phyloP scores from a whole-genome alignment of 768 basidiomycete species.

The Leccinum subgranulosum region DNA sequence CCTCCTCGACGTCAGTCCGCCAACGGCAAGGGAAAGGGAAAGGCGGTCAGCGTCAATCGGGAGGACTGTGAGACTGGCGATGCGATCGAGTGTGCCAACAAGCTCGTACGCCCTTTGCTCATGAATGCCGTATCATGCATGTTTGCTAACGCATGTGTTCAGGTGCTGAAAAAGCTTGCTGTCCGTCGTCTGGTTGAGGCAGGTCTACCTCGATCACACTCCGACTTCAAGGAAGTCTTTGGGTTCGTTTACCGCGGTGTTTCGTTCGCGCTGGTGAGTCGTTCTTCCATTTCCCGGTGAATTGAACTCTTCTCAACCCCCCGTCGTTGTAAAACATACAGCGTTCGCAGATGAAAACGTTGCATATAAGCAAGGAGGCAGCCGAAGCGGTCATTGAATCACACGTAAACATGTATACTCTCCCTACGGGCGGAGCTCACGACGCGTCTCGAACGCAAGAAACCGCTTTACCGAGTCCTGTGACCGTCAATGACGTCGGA shows the following conservation, averaged over 20 bases:
- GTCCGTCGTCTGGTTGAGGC: conserved; percentile 30
- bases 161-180: conserved; percentile 40
- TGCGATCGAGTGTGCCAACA: conserved; percentile 56
- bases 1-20: conserved; percentile 7
- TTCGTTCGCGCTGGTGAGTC: conserved; percentile 39
- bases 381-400: conserved; percentile 35
- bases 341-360: conserved; percentile 31
- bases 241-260: conserved; percentile 40
- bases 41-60: conserved; percentile 29
- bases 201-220: conserved; percentile 35
- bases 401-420: conserved; percentile 37
- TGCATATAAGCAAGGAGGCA: conserved; percentile 19
- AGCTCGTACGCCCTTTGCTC: conserved; percentile 42
- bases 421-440: neutral
- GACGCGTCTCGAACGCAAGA: neutral
- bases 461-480: neutral
- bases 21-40: conserved; percentile 40
- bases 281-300: neutral
- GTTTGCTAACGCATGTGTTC: neutral
- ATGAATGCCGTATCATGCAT: neutral
- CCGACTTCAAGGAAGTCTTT: conserved; percentile 41
- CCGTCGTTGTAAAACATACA: neutral
- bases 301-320: neutral
- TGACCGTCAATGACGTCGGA: conserved; percentile 8
- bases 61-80: conserved; percentile 18